These are phyloP conservation scores for Quercus ilex DNA, from an alignment of 306 rosid species.

Conservation along the genomic window DNA sequence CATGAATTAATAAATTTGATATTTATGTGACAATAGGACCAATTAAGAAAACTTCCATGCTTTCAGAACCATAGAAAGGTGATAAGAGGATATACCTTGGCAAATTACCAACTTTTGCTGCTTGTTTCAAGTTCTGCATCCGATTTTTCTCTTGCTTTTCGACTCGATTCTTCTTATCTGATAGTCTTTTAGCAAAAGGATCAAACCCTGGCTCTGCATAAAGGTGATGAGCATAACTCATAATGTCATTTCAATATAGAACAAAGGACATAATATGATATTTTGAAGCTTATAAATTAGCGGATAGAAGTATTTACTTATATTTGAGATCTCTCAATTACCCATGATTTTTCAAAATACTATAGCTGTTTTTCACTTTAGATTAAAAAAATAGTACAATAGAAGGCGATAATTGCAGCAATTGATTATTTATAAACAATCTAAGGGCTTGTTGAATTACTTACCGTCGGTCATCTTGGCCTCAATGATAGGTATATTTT, in stretches of 20 bases:
- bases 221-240: not conserved
- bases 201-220: constrained; percentile 72
- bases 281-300: not conserved
- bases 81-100: constrained; percentile 61
- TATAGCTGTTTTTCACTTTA: not conserved
- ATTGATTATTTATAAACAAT: not conserved
- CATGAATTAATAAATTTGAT: not conserved
- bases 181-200: constrained; percentile 81
- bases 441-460: not conserved
- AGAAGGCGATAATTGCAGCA: not conserved
- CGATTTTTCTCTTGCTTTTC: constrained; percentile 78
- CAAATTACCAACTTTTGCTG: constrained; percentile 79
- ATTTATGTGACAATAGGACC: not conserved
- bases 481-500: constrained; percentile 76
- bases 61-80: constrained; percentile 3
- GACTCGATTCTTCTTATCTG: constrained; percentile 63
- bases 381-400: not conserved
- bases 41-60: constrained; percentile 2
- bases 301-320: not conserved
- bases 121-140: constrained; percentile 72
- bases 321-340: not conserved
- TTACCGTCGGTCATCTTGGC: constrained; percentile 89
- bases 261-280: not conserved
- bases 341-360: not conserved
- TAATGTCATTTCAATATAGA: not conserved